Evolutionary conservation across 2,329 filamentous ascomycete genomes (phyloP).

Genomic region (Mycocentrospora acerina): DNA sequence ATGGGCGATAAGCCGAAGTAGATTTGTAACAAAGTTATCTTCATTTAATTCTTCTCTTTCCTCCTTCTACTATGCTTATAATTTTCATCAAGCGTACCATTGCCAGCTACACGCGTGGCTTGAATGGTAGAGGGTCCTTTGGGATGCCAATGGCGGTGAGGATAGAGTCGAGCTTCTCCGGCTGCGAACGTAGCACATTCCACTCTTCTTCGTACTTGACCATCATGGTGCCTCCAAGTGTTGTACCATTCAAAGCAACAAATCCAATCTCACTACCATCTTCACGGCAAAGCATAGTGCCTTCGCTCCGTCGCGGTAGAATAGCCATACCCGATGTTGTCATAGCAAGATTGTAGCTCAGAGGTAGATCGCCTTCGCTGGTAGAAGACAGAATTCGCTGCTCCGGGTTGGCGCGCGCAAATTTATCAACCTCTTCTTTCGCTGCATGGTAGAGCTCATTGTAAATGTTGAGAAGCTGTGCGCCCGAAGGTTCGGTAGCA

Average conservation of each 20-base stretch:
- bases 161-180: slow-evolving; percentile 46
- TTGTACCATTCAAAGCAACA: slow-evolving; percentile 58
- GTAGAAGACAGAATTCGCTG: slow-evolving; percentile 25
- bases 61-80: no score
- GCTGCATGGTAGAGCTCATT: slow-evolving; percentile 35
- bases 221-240: slow-evolving; percentile 60
- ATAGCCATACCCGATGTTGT: slow-evolving; percentile 57
- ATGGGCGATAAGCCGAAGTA: no score
- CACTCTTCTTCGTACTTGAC: slow-evolving; percentile 59
- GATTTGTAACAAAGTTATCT: slow-evolving; percentile 1
- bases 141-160: slow-evolving; percentile 44
- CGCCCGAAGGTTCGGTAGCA: slow-evolving; percentile 42
- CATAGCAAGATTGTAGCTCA: slow-evolving; percentile 63
- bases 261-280: slow-evolving; percentile 42
- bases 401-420: slow-evolving; percentile 42
- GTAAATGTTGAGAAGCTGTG: slow-evolving; percentile 38
- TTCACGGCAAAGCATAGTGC: slow-evolving; percentile 43
- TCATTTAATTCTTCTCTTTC: neutral
- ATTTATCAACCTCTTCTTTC: slow-evolving; percentile 40
- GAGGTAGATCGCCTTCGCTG: slow-evolving; percentile 44
- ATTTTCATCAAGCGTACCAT: no score
- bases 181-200: slow-evolving; percentile 48
- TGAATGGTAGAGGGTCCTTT: slow-evolving; percentile 5
- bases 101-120: slow-evolving; percentile 9
- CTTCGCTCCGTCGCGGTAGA: slow-evolving; percentile 52